These are phyloP conservation scores for Fraxinus cuspidata DNA, from an alignment of 257 asterid genomes.

Conservation along the genomic window DNA sequence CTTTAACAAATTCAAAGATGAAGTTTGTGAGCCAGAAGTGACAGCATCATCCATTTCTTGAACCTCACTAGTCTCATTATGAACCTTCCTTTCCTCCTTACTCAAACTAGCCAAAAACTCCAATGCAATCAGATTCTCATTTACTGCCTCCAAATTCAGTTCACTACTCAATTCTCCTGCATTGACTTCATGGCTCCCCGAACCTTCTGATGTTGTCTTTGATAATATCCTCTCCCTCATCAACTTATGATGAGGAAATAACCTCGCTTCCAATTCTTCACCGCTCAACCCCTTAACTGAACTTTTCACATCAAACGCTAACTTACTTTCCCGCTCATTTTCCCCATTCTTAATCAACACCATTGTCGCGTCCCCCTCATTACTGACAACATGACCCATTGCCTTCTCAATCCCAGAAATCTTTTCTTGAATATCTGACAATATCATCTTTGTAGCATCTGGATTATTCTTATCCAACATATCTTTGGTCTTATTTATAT, in stretches of 20 bases:
- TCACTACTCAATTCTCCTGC: constrained; percentile 30
- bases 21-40: constrained; percentile 26
- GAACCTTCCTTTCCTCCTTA: constrained; percentile 30
- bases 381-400: constrained; percentile 46
- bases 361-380: constrained; percentile 35
- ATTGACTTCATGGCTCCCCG: constrained; percentile 17
- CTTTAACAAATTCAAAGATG: constrained; percentile 30
- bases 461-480: constrained; percentile 68
- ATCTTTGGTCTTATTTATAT: constrained; percentile 75
- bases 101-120: constrained; percentile 53
- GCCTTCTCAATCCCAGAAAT: constrained; percentile 82
- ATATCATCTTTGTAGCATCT: constrained; percentile 63
- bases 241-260: constrained; percentile 81
- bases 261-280: constrained; percentile 63
- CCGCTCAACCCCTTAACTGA: constrained; percentile 56
- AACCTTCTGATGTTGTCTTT: constrained; percentile 34
- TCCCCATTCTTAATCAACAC: constrained; percentile 20
- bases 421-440: constrained; percentile 71
- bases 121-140: constrained; percentile 44
- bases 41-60: constrained; percentile 56
- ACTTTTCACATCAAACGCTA: constrained; percentile 32
- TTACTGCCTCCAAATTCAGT: constrained; percentile 34
- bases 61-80: constrained; percentile 38
- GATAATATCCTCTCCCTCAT: constrained; percentile 55
- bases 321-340: constrained; percentile 26